These are phyloP conservation scores for Ascoidea tarda DNA, from an alignment of 805 yeast genomes.

Conservation along the genomic window DNA sequence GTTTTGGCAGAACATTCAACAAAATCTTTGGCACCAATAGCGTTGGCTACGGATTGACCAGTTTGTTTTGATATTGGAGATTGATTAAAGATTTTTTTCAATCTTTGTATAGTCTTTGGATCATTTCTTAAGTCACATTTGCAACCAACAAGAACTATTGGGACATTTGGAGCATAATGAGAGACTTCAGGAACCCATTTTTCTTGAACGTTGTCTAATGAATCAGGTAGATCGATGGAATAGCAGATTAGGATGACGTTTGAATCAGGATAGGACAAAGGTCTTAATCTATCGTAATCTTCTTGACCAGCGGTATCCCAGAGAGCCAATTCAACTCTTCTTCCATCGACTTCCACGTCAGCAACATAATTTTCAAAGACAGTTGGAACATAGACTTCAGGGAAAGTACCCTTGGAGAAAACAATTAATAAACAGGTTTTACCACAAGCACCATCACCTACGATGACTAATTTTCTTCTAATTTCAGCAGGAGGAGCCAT, in stretches of 20 bases:
- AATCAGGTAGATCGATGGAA: slow-evolving; percentile 80
- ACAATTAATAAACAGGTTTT: slow-evolving; percentile 80
- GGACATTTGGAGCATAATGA: slow-evolving; percentile 88
- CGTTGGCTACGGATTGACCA: slow-evolving; percentile 75
- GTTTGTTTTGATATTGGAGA: slow-evolving; percentile 51
- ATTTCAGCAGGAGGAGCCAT: too few relatives aligned
- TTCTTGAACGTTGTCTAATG: slow-evolving; percentile 83
- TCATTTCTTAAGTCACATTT: slow-evolving; percentile 79
- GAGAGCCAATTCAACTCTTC: slow-evolving; percentile 79
- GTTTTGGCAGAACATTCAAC: slow-evolving; percentile 86
- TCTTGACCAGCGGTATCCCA: slow-evolving; percentile 99
- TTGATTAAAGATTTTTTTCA: slow-evolving; percentile 59
- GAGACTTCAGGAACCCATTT: slow-evolving; percentile 88
- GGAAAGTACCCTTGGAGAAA: slow-evolving; percentile 76
- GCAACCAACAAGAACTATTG: slow-evolving; percentile 83
- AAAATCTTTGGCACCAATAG: slow-evolving; percentile 75
- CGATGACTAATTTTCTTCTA: slow-evolving; percentile 78
- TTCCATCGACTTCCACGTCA: slow-evolving; percentile 81
- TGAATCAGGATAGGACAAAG: slow-evolving; percentile 81
- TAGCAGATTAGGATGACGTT: slow-evolving; percentile 83
- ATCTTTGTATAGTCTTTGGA: slow-evolving; percentile 24
- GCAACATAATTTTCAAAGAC: slow-evolving; percentile 96
- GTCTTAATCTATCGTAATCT: slow-evolving; percentile 88
- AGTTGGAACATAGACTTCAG: slow-evolving; percentile 87
- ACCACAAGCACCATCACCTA: slow-evolving; percentile 96